Evolutionary conservation across 1,139 yeast species (phyloP).

Genomic region (Geotrichum europaeum): DNA sequence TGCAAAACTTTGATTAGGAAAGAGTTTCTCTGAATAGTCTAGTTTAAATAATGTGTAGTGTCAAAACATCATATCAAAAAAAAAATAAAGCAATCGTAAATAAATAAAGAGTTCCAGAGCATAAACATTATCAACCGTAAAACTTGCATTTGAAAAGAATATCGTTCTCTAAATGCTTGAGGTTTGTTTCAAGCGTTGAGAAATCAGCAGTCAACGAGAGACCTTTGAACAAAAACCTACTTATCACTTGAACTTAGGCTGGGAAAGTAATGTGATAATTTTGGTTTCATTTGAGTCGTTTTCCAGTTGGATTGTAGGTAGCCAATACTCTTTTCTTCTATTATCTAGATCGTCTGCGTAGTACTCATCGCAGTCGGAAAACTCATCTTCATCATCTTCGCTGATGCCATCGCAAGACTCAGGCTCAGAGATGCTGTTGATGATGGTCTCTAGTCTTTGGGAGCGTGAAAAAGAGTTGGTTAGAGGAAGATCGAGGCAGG

Average conservation of each 20-base stretch:
- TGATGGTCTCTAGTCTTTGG: background rate
- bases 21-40: too few relatives aligned
- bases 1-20: too few relatives aligned
- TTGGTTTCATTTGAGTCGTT: background rate
- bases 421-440: background rate
- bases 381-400: background rate
- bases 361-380: background rate
- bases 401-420: background rate
- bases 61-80: background rate
- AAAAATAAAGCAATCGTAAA: background rate
- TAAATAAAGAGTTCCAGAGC: background rate
- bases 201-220: background rate
- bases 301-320: background rate
- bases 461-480: background rate
- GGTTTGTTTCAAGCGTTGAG: background rate
- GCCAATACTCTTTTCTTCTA: background rate
- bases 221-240: background rate
- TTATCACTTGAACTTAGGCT: background rate
- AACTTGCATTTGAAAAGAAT: background rate
- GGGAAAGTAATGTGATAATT: background rate
- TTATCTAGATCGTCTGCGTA: background rate
- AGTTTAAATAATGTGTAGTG: too few relatives aligned
- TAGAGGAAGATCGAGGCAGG: background rate
- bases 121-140: background rate
- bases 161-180: background rate